These are phyloP conservation scores for Aspergillus ochraceus DNA, from an alignment of 2,329 filamentous ascomycete species.

Conservation along the genomic window DNA sequence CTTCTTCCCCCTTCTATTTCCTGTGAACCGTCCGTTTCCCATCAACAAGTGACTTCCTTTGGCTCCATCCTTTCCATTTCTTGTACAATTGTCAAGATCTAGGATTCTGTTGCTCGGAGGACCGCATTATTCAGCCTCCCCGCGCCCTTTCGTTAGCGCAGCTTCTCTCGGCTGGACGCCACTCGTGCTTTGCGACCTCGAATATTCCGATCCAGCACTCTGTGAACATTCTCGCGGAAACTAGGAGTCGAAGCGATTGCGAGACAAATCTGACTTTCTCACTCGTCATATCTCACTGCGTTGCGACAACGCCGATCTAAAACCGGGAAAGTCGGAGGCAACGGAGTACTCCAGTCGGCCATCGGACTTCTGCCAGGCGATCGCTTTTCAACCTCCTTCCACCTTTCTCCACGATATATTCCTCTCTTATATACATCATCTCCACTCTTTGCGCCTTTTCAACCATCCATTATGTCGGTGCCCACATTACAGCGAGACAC, in stretches of 20 bases:
- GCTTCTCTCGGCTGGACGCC: background rate
- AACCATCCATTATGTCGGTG: slow-evolving; percentile 42
- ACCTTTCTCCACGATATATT: background rate
- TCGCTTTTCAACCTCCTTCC: background rate
- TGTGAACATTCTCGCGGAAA: background rate
- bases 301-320: background rate
- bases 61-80: background rate
- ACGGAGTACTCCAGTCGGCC: background rate
- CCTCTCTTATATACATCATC: background rate
- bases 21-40: background rate
- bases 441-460: slow-evolving; percentile 3
- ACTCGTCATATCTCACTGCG: background rate
- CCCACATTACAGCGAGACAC: slow-evolving; percentile 41
- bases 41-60: slow-evolving; percentile 3
- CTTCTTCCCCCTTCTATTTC: slow-evolving; percentile 7
- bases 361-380: background rate
- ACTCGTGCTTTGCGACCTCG: background rate
- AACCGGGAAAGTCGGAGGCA: background rate
- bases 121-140: background rate
- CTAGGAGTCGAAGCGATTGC: background rate
- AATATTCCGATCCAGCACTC: no score
- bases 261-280: background rate
- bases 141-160: background rate
- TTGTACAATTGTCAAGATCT: background rate
- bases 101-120: background rate